Evolutionary conservation across 805 yeast genomes (phyloP).

Genomic region (Sugiyamaella valdiviana): DNA sequence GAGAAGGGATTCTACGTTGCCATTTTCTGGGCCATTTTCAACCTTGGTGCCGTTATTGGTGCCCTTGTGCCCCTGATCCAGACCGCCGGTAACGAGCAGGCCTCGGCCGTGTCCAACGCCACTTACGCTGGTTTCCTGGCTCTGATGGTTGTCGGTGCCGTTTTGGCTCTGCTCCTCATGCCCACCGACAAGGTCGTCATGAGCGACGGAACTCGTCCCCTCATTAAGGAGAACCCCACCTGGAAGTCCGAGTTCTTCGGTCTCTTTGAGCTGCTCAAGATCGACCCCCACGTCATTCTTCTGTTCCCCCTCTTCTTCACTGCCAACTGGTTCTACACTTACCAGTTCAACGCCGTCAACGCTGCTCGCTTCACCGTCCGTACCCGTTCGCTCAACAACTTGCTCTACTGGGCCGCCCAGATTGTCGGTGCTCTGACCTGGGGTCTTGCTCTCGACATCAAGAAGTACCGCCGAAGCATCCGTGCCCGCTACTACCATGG

Average conservation of each 20-base stretch:
- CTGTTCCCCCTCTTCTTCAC: constrained; percentile 58
- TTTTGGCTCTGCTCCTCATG: constrained; percentile 41
- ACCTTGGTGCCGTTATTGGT: constrained; percentile 58
- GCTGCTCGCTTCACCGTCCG: constrained; percentile 50
- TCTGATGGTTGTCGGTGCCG: constrained; percentile 43
- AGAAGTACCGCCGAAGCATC: constrained; percentile 36
- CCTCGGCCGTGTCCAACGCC: constrained; percentile 38
- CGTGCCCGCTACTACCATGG: constrained; percentile 42
- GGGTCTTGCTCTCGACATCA: constrained; percentile 45
- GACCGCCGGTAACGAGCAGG: constrained; percentile 35
- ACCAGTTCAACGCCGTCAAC: constrained; percentile 55
- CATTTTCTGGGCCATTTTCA: constrained; percentile 56
- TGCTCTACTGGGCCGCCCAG: constrained; percentile 56
- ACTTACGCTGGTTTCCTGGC: constrained; percentile 51
- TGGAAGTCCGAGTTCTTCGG: constrained; percentile 42
- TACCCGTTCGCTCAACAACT: constrained; percentile 55
- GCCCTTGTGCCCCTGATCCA: constrained; percentile 51
- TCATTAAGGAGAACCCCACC: constrained; percentile 40
- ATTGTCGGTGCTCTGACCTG: constrained; percentile 50
- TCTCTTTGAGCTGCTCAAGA: constrained; percentile 35
- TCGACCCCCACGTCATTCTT: constrained; percentile 42
- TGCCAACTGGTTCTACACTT: constrained; percentile 62
- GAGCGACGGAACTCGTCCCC: constrained; percentile 45
- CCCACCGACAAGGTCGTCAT: constrained; percentile 46
- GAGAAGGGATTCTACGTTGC: constrained; percentile 49